Conservation (phyloP, 768 basidiomycete genomes). For the Terana coerulea region DNA sequence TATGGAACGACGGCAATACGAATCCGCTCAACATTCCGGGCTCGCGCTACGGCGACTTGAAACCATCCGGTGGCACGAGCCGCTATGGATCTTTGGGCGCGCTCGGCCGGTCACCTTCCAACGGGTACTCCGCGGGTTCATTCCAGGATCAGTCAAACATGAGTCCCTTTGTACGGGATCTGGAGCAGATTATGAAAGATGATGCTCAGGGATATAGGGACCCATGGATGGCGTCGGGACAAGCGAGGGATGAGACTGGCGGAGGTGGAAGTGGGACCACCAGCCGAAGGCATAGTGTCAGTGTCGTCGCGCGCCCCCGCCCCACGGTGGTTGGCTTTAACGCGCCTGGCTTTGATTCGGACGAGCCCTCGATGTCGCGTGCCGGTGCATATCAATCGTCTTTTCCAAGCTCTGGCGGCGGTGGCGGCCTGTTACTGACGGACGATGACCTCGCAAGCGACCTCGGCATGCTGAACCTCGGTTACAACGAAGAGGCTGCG, state of each 20-base stretch:
- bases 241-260: constrained; percentile 59
- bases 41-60: constrained; percentile 56
- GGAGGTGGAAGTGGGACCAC: constrained; percentile 71
- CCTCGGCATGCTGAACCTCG: constrained; percentile 60
- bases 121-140: constrained; percentile 44
- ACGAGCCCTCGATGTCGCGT: constrained; percentile 34
- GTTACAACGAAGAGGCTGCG: constrained; percentile 37
- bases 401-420: constrained; percentile 29
- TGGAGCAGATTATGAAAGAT: constrained; percentile 72
- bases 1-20: constrained; percentile 55
- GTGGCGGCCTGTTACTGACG: constrained; percentile 62
- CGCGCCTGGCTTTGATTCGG: constrained; percentile 45
- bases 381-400: constrained; percentile 30
- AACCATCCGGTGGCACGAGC: constrained; percentile 50
- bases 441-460: constrained; percentile 81
- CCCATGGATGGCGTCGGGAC: constrained; percentile 70
- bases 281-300: constrained; percentile 79
- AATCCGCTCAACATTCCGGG: constrained; percentile 53
- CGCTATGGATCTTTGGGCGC: constrained; percentile 63
- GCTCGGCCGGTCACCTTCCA: constrained; percentile 51
- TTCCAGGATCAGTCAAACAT: constrained; percentile 66
- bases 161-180: constrained; percentile 83
- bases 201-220: constrained; percentile 71
- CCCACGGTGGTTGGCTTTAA: constrained; percentile 68
- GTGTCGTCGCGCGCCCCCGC: constrained; percentile 72